Evolutionary conservation across 805 yeast species (phyloP).

Genomic region (Candida schatavii): DNA sequence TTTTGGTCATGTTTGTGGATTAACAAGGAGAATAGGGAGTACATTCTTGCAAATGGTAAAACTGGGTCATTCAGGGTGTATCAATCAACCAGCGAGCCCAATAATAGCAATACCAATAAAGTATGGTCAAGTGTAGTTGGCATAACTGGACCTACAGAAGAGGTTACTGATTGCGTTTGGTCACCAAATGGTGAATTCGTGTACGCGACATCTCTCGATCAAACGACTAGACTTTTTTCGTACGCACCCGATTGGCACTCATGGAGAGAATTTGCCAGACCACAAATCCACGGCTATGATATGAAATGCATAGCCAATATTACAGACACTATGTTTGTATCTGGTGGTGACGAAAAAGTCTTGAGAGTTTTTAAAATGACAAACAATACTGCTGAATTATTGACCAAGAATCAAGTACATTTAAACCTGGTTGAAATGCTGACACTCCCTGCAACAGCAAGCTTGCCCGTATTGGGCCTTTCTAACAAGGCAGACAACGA

Average conservation of each 20-base stretch:
- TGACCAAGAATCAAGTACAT: slow-evolving; percentile 49
- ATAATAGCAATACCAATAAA: slow-evolving; percentile 16
- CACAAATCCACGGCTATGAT: slow-evolving; percentile 98
- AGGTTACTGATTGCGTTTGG: slow-evolving; percentile 81
- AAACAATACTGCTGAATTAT: slow-evolving; percentile 62
- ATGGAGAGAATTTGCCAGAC: slow-evolving; percentile 94
- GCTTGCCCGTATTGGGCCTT: slow-evolving; percentile 88
- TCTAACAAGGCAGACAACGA: slow-evolving; percentile 80
- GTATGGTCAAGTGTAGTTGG: slow-evolving; percentile 39
- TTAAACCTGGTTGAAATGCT: slow-evolving; percentile 20
- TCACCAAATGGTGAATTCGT: slow-evolving; percentile 62
- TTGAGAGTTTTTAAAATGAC: slow-evolving; percentile 89
- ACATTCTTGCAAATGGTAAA: slow-evolving; percentile 77
- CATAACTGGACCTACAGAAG: slow-evolving; percentile 72
- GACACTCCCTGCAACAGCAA: slow-evolving; percentile 74
- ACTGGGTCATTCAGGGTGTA: slow-evolving; percentile 93
- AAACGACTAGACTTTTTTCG: slow-evolving; percentile 76
- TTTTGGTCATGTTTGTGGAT: slow-evolving; percentile 69
- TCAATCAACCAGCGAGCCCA: slow-evolving; percentile 18
- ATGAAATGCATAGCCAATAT: slow-evolving; percentile 78
- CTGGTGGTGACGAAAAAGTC: slow-evolving; percentile 96
- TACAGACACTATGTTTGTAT: slow-evolving; percentile 62
- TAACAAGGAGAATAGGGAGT: slow-evolving; percentile 30
- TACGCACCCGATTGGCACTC: slow-evolving; percentile 18
- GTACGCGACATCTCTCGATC: slow-evolving; percentile 82